These are phyloP conservation scores for Cercis canadensis DNA, from an alignment of 306 rosid genomes.

Conservation along the genomic window DNA sequence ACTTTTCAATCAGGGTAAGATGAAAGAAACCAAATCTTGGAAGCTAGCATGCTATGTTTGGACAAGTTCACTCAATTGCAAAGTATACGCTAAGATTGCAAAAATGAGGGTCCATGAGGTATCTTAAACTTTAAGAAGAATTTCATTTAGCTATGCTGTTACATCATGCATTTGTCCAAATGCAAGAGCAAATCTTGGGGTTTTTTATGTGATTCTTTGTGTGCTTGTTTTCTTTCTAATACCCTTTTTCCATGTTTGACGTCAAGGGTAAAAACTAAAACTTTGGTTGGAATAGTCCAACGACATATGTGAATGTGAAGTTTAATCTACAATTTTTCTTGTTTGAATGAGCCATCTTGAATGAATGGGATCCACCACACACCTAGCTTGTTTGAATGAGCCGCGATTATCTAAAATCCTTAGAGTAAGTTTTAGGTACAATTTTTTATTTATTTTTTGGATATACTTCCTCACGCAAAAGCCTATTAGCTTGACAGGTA, in stretches of 20 bases:
- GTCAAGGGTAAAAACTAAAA: slow-evolving; percentile 28
- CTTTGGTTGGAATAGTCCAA: slow-evolving; percentile 40
- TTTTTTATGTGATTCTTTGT: slow-evolving; percentile 12
- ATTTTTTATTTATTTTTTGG: too few relatives aligned
- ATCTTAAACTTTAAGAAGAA: slow-evolving; percentile 23
- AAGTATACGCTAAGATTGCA: slow-evolving; percentile 1
- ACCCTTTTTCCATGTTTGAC: background rate
- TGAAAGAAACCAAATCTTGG: background rate
- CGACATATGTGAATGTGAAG: slow-evolving; percentile 23
- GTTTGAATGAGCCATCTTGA: too few relatives aligned
- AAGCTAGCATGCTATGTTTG: slow-evolving; percentile 17
- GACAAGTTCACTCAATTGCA: slow-evolving; percentile 33
- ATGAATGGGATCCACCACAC: background rate
- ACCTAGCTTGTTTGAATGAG: too few relatives aligned
- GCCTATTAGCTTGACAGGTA: too few relatives aligned
- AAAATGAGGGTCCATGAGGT: slow-evolving; percentile 18
- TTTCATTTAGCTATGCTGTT: slow-evolving; percentile 21
- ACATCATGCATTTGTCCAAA: slow-evolving; percentile 31
- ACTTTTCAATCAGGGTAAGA: background rate
- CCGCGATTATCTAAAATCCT: too few relatives aligned
- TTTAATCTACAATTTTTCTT: too few relatives aligned
- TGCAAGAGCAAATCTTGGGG: slow-evolving; percentile 16
- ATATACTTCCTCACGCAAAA: too few relatives aligned
- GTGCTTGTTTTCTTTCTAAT: slow-evolving; percentile 10
- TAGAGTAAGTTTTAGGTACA: too few relatives aligned